phyloP scores from a whole-genome alignment of 805 yeast species.

The Debaryomyces maramus region DNA sequence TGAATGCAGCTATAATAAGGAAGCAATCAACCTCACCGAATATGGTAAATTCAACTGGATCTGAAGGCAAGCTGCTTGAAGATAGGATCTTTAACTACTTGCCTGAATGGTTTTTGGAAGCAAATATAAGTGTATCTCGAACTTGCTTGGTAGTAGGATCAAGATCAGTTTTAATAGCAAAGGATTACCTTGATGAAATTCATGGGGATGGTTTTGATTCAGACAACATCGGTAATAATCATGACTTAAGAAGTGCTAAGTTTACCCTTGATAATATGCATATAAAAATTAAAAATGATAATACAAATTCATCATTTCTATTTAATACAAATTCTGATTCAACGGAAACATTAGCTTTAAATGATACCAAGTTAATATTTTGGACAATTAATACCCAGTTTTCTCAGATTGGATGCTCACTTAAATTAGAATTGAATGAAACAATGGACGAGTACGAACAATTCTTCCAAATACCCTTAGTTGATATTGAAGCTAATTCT shows the following conservation, averaged over 20 bases:
- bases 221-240: constrained; percentile 17
- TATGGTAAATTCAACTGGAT: not conserved
- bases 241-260: constrained; percentile 20
- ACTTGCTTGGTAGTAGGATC: constrained; percentile 33
- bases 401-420: constrained; percentile 13
- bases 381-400: constrained; percentile 24
- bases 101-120: constrained; percentile 36
- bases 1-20: constrained; percentile 22
- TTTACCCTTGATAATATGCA: constrained; percentile 13
- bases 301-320: not conserved
- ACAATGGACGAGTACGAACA: constrained; percentile 12
- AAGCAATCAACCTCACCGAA: constrained; percentile 2
- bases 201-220: constrained; percentile 13
- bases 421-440: constrained; percentile 23
- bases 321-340: constrained; percentile 19
- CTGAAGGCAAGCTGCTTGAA: constrained; percentile 7
- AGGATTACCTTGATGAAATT: constrained; percentile 14
- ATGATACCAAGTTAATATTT: constrained; percentile 8
- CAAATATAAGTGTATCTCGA: constrained; percentile 16
- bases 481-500: constrained; percentile 13
- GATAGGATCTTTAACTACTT: constrained; percentile 21
- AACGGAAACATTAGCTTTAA: constrained; percentile 27
- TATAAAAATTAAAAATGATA: constrained; percentile 8
- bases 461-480: constrained; percentile 25
- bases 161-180: constrained; percentile 37